Conservation (phyloP, 768 basidiomycete genomes). For the Naganishia randhawae region DNA sequence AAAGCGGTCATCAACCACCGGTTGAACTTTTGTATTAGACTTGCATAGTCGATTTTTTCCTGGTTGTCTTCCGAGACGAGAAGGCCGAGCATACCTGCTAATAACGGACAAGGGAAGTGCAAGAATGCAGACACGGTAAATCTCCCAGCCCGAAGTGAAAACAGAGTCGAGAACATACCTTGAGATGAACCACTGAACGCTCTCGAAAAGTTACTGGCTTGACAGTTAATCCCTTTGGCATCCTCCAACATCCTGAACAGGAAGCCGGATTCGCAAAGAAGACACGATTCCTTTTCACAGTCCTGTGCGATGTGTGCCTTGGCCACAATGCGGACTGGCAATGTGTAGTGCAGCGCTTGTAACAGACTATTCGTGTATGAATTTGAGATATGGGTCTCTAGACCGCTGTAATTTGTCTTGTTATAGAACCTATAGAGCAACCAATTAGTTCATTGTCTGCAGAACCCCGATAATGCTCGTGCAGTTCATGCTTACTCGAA, state of each 20-base stretch:
- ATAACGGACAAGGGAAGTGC: not conserved
- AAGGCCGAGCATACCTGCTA: slow-evolving; percentile 72
- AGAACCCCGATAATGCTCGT: not conserved
- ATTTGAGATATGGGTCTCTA: slow-evolving; percentile 94
- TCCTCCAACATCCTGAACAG: slow-evolving; percentile 93
- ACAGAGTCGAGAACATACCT: slow-evolving; percentile 55
- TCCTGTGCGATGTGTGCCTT: slow-evolving; percentile 87
- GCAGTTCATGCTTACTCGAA: slow-evolving; percentile 64
- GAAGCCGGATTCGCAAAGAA: slow-evolving; percentile 92
- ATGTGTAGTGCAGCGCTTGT: slow-evolving; percentile 81
- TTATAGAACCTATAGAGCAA: slow-evolving; percentile 73
- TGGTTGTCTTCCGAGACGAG: slow-evolving; percentile 80
- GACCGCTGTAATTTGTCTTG: slow-evolving; percentile 78
- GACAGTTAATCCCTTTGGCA: slow-evolving; percentile 87
- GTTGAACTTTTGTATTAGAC: slow-evolving; percentile 91
- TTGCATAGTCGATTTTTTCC: slow-evolving; percentile 70
- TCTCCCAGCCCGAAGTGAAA: no score
- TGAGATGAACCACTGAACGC: slow-evolving; percentile 84
- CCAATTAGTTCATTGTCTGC: not conserved
- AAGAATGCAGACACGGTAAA: not conserved
- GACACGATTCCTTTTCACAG: slow-evolving; percentile 84
- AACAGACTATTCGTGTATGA: slow-evolving; percentile 91
- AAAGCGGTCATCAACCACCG: slow-evolving; percentile 86
- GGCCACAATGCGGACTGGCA: slow-evolving; percentile 72
- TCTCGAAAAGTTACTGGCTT: slow-evolving; percentile 94